These are phyloP conservation scores for Cubamyces lactineus DNA, from an alignment of 768 basidiomycete genomes.

Conservation along the genomic window DNA sequence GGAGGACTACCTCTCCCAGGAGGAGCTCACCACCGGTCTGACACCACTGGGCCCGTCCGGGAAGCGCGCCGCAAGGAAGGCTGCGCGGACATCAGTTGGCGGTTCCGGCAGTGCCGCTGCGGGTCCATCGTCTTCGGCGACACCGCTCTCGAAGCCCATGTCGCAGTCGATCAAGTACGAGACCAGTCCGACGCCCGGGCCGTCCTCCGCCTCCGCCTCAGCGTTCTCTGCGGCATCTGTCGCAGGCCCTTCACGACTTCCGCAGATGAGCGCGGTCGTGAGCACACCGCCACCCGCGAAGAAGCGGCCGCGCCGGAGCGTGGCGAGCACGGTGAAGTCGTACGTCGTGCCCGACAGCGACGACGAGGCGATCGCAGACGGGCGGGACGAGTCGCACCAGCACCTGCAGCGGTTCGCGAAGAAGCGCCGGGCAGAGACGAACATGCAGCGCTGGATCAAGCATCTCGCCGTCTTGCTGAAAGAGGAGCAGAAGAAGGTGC, in stretches of 20 bases:
- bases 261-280: background rate
- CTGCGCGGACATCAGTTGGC: background rate
- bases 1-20: slow-evolving; percentile 60
- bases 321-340: slow-evolving; percentile 54
- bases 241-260: background rate
- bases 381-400: slow-evolving; percentile 27
- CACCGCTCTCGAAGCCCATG: too few relatives aligned
- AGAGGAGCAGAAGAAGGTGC: slow-evolving; percentile 72
- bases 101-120: background rate
- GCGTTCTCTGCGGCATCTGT: background rate
- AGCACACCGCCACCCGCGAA: slow-evolving; percentile 25
- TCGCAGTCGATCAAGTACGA: slow-evolving; percentile 34
- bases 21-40: slow-evolving; percentile 25
- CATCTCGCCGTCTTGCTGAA: slow-evolving; percentile 62
- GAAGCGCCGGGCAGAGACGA: slow-evolving; percentile 45
- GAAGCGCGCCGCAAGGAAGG: slow-evolving; percentile 28
- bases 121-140: background rate
- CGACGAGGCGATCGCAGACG: slow-evolving; percentile 56
- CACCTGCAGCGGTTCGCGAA: slow-evolving; percentile 34
- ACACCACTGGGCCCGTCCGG: slow-evolving; percentile 39
- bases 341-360: slow-evolving; percentile 74
- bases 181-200: slow-evolving; percentile 35
- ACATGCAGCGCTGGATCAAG: slow-evolving; percentile 69
- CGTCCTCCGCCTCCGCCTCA: slow-evolving; percentile 23
- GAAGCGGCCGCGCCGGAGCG: slow-evolving; percentile 65